Evolutionary conservation across 768 basidiomycete genomes (phyloP).

Genomic region (Grammothele lineata): DNA sequence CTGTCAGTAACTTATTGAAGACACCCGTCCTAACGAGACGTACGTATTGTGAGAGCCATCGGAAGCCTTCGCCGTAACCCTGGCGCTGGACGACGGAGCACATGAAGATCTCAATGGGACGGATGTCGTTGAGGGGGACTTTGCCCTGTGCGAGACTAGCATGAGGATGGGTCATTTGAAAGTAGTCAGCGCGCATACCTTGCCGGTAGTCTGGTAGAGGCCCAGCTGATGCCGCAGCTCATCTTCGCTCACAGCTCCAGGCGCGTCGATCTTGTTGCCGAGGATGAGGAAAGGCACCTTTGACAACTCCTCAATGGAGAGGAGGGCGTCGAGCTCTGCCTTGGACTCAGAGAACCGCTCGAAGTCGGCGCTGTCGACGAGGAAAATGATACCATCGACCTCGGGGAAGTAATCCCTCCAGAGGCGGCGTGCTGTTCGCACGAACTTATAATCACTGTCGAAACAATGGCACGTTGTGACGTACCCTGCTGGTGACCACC

Average conservation of each 20-base stretch:
- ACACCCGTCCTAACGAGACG: too few species aligned
- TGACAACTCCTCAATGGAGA: constrained; percentile 90
- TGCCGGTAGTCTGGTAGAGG: constrained; percentile 98
- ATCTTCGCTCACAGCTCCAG: constrained; percentile 95
- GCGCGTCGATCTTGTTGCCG: constrained; percentile 99
- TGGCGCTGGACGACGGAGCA: constrained; percentile 99
- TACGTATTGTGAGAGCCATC: constrained; percentile 97
- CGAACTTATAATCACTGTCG: background rate
- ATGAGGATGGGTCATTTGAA: background rate
- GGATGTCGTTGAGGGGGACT: constrained; percentile 92
- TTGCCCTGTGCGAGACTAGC: constrained; percentile 64
- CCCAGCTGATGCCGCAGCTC: constrained; percentile 94
- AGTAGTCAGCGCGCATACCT: constrained; percentile 50
- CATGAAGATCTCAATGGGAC: constrained; percentile 99
- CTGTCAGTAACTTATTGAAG: too few species aligned
- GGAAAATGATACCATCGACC: constrained; percentile 97
- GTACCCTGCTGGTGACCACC: constrained; percentile 96
- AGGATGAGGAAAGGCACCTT: constrained; percentile 98
- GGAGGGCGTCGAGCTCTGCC: constrained; percentile 93
- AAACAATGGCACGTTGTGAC: constrained; percentile 14
- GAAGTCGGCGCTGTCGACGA: constrained; percentile 95
- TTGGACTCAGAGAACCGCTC: constrained; percentile 97
- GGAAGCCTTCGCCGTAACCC: constrained; percentile 98
- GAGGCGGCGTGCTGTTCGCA: constrained; percentile 76
- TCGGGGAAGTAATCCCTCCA: constrained; percentile 99